Base-by-base conservation (phyloP, 768 basidiomycete genomes). In the Coprinopsis cinerea region DNA sequence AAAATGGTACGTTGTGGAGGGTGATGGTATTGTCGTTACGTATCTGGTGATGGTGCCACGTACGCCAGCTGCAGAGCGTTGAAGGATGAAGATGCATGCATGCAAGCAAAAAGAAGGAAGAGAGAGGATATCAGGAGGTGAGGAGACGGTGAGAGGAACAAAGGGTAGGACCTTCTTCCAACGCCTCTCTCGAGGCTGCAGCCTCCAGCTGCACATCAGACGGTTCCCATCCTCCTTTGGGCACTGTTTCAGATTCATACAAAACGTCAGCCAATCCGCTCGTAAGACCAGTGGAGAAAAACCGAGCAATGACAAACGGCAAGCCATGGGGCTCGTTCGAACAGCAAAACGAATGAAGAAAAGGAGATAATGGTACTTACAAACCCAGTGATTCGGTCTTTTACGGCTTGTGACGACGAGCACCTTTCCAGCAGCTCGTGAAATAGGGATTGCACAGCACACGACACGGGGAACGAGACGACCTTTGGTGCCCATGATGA, bases 151-250 rank as follows among this genome's bases (percentile, higher is more conserved):
- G 67, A 82, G 73, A 82, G 76, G 82, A 78, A 78, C 74, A 81
- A 84, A 80, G 73, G 81, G 81, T 82, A 82, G 82, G 87, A 92
- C 90, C 90, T 92, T 92, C 90, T 88, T 92, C 90, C 68, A 86
- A 76, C 71, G 90, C 90, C 82, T 92, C 90, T 68, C 90, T 80
- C 61, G 81, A 85, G 72, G 90, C 90, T 65, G 90, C 90, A 72
- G 81, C 83, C 76, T 91, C 88, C 61, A 92, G 72, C 67, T 74
- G 76, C 59, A 76, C 82, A 77, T 92, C 90, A 50, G 84, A 76
- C 57, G 81, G 72, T 69, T 92, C 90, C 84, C 84, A 92, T 63
- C 90, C 90, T 66, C 90, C 90, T 75, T 92, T 92, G n/a, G 90
- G 90, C 61, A 92, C 90, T 92, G 63, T 45, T 47, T 51, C 47